Base-by-base conservation (phyloP, 768 basidiomycete species). In the Flagelloscypha sp. region DNA sequence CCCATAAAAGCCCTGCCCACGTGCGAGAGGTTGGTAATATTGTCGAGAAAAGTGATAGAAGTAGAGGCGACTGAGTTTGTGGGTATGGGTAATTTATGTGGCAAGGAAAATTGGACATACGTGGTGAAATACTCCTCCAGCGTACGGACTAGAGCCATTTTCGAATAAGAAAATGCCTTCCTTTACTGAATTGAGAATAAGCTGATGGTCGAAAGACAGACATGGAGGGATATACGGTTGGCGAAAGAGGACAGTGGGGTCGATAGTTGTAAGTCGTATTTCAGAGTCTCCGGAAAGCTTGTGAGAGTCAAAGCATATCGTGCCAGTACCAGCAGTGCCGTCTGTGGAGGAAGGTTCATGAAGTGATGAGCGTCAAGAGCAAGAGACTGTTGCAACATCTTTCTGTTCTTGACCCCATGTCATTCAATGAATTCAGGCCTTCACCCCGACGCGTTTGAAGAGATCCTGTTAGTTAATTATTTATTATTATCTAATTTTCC, bases 151-250 rank as follows among this genome's bases (percentile, higher is more conserved):
- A 16, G 87, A 62, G n/a, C 75, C 78, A 58, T 84, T 64, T 27
- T 69, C 62, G 43, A 79, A 80, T 11, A 97, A 70, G 58, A 80
- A 89, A 4, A 94, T 68, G 12, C 92, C 93, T 58, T 97, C 94
- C 52, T 79, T 76, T 40, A 98, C 94, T 97, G 43, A 13, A 42
- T 39, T 46, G 35, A 44, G 38, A 47, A 49, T 30, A 25, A 34
- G 37, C 19, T 42, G 47, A 36, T 21, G 9, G 35, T 25, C 16
- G 27, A 15, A 42, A 24, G 29, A 10, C 10, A 36, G 13, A 33
- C 13, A 12, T 20, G 12, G 23, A 15, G 7, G 9, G 16, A 25
- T n/a, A 44, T 30, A 92, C 90, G 63, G 46, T 84, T 76, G 13
- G 76, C 61, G 53, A 82, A 82, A 7, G 84, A 79, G 4, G 86